Conservation (phyloP, 768 basidiomycete species). For the Paxillus rubicundulus region DNA sequence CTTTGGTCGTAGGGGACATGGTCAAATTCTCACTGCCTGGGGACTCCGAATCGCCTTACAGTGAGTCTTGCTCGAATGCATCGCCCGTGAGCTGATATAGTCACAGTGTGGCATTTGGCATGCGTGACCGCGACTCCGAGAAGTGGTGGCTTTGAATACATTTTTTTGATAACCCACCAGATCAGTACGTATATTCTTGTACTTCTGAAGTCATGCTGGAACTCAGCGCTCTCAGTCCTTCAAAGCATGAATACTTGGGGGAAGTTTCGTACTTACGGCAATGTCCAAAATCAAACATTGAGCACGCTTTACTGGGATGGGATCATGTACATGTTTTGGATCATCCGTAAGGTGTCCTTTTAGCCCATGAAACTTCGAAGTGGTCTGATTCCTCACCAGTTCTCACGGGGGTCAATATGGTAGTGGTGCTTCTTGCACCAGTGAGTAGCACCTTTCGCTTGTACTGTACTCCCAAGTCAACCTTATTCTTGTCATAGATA, state of each 20-base stretch:
- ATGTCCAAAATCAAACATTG: constrained; percentile 11
- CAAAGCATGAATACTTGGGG: constrained; percentile 25
- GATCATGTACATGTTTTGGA: constrained; percentile 24
- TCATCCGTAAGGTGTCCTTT: constrained; percentile 13
- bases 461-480: not conserved
- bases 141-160: constrained; percentile 11
- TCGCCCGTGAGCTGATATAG: not conserved
- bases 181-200: constrained; percentile 12
- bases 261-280: constrained; percentile 23
- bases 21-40: constrained; percentile 13
- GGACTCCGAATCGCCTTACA: constrained; percentile 15
- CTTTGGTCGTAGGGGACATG: constrained; percentile 7
- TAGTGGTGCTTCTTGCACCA: constrained; percentile 17
- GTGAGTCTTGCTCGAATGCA: constrained; percentile 12
- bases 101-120: constrained; percentile 15
- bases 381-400: constrained; percentile 1
- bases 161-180: constrained; percentile 19
- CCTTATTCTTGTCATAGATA: constrained; percentile 3
- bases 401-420: constrained; percentile 13
- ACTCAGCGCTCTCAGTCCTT: constrained; percentile 16
- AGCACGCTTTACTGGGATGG: constrained; percentile 28
- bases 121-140: constrained; percentile 19
- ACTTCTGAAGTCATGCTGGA: not conserved
- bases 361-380: not conserved
- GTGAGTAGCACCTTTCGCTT: constrained; percentile 6